phyloP scores from a whole-genome alignment of 495 filamentous ascomycete species.

The Penicillium pulvis region DNA sequence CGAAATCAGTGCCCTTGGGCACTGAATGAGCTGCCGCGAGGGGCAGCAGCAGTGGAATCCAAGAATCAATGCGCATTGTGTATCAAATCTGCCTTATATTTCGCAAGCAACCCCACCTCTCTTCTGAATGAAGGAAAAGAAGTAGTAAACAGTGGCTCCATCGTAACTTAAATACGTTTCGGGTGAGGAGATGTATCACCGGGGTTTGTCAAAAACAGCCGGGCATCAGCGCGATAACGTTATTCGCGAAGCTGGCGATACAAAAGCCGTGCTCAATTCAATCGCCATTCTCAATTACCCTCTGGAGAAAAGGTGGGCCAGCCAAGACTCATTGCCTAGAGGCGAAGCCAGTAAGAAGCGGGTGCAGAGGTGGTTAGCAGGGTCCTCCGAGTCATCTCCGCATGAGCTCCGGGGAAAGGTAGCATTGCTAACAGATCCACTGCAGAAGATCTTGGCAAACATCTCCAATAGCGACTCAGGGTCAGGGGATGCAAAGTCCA shows the following conservation, averaged over 20 bases:
- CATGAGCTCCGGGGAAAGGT: conserved; percentile 29
- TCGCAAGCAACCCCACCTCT: not conserved
- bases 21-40: conserved; percentile 28
- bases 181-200: not conserved
- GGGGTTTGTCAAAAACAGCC: not conserved
- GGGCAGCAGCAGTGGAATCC: conserved; percentile 28
- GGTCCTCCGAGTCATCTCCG: conserved; percentile 22
- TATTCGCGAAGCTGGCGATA: not conserved
- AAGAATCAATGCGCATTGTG: conserved; percentile 32
- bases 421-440: conserved; percentile 5
- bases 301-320: conserved; percentile 5
- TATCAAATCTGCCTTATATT: not conserved
- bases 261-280: not conserved
- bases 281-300: conserved; percentile 9
- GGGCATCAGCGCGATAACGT: not conserved
- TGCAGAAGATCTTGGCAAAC: not conserved
- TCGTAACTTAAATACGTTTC: conserved; percentile 1
- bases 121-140: not conserved
- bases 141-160: not conserved
- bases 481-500: not conserved
- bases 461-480: not conserved
- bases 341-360: conserved; percentile 5
- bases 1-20: conserved; percentile 19
- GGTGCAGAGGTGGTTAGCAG: not conserved
- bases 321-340: conserved; percentile 8